Evolutionary conservation across 2,329 filamentous ascomycete genomes (phyloP).

Genomic region (Fusarium verrucosum): DNA sequence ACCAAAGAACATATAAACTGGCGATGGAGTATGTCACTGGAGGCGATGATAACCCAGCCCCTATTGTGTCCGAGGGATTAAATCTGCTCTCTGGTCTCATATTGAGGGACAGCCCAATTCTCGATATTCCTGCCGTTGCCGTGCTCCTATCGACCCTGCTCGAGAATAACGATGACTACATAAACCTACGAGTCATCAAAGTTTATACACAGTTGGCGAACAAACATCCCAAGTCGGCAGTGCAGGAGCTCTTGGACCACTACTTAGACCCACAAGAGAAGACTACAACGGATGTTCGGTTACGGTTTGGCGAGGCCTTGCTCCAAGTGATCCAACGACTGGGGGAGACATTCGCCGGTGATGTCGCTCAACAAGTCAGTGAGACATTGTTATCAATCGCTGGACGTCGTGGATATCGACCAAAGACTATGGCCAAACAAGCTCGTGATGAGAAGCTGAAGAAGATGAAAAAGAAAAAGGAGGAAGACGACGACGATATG

Average conservation of each 20-base stretch:
- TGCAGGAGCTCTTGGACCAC: slow-evolving; percentile 70
- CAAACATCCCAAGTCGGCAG: slow-evolving; percentile 69
- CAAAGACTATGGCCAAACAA: slow-evolving; percentile 67
- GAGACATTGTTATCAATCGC: slow-evolving; percentile 71
- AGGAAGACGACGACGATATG: slow-evolving; percentile 59
- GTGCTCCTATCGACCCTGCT: slow-evolving; percentile 72
- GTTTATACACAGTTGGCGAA: slow-evolving; percentile 69
- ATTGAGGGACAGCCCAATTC: slow-evolving; percentile 60
- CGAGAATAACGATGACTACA: slow-evolving; percentile 74
- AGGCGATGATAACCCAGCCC: slow-evolving; percentile 68
- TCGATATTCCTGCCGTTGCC: slow-evolving; percentile 73
- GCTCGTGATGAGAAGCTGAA: slow-evolving; percentile 59
- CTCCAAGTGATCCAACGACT: slow-evolving; percentile 70
- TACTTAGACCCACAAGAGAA: slow-evolving; percentile 72
- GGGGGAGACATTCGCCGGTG: slow-evolving; percentile 64
- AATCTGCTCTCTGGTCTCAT: slow-evolving; percentile 69
- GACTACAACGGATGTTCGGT: slow-evolving; percentile 67
- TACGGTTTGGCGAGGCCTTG: slow-evolving; percentile 75
- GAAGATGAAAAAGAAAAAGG: slow-evolving; percentile 57
- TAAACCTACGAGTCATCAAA: slow-evolving; percentile 74
- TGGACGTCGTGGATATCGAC: slow-evolving; percentile 68
- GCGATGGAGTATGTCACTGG: slow-evolving; percentile 71
- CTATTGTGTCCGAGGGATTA: slow-evolving; percentile 72
- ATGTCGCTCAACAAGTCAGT: slow-evolving; percentile 60
- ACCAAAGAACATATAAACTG: slow-evolving; percentile 68